These are phyloP conservation scores for Macrophomina phaseolina DNA, from an alignment of 2,329 filamentous ascomycete genomes.

Conservation along the genomic window DNA sequence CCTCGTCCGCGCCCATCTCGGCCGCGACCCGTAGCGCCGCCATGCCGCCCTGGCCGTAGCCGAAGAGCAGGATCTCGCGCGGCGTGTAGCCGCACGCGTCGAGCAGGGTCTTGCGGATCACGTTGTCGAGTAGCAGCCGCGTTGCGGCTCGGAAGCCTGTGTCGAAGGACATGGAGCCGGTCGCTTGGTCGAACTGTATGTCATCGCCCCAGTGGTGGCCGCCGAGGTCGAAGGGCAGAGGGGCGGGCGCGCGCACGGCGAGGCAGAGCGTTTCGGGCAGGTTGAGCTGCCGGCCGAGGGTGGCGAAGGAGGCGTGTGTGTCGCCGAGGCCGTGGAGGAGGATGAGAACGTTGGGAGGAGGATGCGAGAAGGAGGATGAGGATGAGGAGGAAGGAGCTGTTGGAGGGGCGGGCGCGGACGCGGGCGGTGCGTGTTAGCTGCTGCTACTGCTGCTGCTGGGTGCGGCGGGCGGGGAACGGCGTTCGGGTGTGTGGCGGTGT, in stretches of 20 bases:
- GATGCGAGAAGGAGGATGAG: constrained; percentile 48
- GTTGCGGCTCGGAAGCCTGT: constrained; percentile 56
- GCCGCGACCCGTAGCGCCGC: constrained; percentile 54
- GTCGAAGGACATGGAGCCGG: constrained; percentile 60
- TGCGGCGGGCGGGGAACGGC: background rate
- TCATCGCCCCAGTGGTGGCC: constrained; percentile 70
- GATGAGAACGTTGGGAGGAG: constrained; percentile 75
- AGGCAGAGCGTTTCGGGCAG: constrained; percentile 80
- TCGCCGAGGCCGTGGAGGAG: constrained; percentile 88
- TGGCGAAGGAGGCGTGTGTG: constrained; percentile 69
- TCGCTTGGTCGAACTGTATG: constrained; percentile 59
- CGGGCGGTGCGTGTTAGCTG: background rate
- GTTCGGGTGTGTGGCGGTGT: constrained; percentile 27
- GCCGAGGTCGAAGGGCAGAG: constrained; percentile 71
- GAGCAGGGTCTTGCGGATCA: constrained; percentile 54
- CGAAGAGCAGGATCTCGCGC: constrained; percentile 60
- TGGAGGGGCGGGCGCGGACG: background rate
- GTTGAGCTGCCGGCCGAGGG: constrained; percentile 70
- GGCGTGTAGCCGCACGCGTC: constrained; percentile 56
- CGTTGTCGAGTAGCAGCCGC: constrained; percentile 47
- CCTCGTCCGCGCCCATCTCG: constrained; percentile 38
- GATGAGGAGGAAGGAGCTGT: background rate
- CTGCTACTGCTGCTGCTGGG: no score
- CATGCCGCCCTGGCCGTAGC: constrained; percentile 65
- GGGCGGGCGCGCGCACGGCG: constrained; percentile 72